Base-by-base conservation (phyloP, 176 grass and related monocot species). In the Oryza meyeriana region DNA sequence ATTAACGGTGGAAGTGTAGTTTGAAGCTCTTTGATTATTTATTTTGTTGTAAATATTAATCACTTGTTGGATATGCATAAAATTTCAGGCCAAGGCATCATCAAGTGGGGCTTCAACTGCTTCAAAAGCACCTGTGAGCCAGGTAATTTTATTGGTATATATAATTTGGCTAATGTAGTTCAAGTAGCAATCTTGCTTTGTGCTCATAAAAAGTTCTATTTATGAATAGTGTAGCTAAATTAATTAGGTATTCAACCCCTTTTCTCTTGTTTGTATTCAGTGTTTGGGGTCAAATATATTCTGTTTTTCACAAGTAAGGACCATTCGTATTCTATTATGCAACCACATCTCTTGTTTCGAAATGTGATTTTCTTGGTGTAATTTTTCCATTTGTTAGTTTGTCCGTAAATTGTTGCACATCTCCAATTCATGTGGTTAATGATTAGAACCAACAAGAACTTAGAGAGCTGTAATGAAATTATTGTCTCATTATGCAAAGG, bases 71-170 rank as follows among this genome's bases (percentile, higher is more conserved):
- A 66, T 71, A 68, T 68, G 47, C 8, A 48, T 87, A 44, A 64
- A 52, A 45, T 79, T 89, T 89, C 61, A 97, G 91, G 45, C 76
- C 66, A 97, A 94, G 67, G 87, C 67, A 9, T 94, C 94, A 29
- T 78, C 91, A 45, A 94, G 88, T 91, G 91, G 91, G 50, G 38
- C 89, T 88, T 93, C 89, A 30, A 77, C 84, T 89, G 47, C 75
- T 63, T 82, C 78, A 31, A 91, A 91, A 79, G 59, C 88, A 26
- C 88, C 93, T 72, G 76, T 33, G 16, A 72, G 36, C 61, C 87
- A 66, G 76, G 90, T 92, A 33, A 84, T 61, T 61, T 66, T 55
- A 5, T 78, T 48, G 11, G n/a, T 6, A 8, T 25, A 42, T 78
- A 47, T 42, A 7, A 52, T 83, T 61, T 0, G 17, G 2, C 41